phyloP scores from a whole-genome alignment of 1,284 basidiomycete genomes.

The Apiotrichum porosum region DNA sequence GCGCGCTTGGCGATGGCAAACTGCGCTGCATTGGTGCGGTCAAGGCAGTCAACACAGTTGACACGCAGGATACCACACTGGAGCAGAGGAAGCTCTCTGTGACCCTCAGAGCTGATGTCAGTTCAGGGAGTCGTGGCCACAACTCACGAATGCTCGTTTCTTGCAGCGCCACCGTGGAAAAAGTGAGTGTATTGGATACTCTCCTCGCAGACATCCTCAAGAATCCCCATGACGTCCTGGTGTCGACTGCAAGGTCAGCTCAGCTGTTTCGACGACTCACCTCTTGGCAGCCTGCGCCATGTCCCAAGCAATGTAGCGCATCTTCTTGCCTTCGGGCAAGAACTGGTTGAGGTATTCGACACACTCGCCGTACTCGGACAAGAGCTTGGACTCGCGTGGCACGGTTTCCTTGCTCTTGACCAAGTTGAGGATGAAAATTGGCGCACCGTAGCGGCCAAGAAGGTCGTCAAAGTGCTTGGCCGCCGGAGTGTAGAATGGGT shows the following conservation, averaged over 20 bases:
- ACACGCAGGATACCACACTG: constrained; percentile 88
- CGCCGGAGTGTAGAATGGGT: constrained; percentile 92
- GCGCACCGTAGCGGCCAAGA: constrained; percentile 82
- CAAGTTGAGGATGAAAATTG: constrained; percentile 89
- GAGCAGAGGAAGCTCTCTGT: constrained; percentile 67
- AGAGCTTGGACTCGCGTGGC: constrained; percentile 87
- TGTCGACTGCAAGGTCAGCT: constrained; percentile 61
- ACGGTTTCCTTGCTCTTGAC: constrained; percentile 72
- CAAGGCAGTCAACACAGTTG: constrained; percentile 95
- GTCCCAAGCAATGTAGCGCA: constrained; percentile 93
- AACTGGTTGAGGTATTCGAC: constrained; percentile 94
- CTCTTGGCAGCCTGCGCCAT: constrained; percentile 84
- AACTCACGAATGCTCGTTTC: constrained; percentile 35
- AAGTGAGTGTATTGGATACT: constrained; percentile 86
- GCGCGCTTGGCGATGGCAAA: constrained; percentile 97
- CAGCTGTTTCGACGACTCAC: constrained; percentile 13
- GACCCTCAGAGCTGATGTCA: constrained; percentile 45
- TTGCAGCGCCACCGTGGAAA: constrained; percentile 64
- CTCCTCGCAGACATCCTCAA: constrained; percentile 94
- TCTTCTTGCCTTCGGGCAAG: constrained; percentile 75
- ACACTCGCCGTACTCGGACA: constrained; percentile 89
- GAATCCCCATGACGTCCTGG: constrained; percentile 90
- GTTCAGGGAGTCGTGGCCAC: not conserved
- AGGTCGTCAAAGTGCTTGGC: constrained; percentile 91
- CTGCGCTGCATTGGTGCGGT: constrained; percentile 95